Evolutionary conservation across 208 protist genomes (phyloP).

Genomic region (Trypanosoma theileri): DNA sequence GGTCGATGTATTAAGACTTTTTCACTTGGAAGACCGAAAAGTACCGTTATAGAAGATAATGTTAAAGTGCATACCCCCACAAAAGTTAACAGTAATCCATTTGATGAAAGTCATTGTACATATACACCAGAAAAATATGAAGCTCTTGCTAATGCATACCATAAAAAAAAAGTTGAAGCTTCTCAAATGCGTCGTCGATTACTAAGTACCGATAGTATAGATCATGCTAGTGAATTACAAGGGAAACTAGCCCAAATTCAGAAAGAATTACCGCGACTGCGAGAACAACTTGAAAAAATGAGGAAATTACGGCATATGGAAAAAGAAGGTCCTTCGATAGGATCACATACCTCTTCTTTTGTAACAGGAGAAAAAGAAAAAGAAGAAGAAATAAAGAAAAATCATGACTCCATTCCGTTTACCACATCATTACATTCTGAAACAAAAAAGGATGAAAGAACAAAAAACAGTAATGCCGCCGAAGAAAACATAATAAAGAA

Average conservation of each 20-base stretch:
- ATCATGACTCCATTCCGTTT: background rate
- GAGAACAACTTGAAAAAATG: slow-evolving; percentile 64
- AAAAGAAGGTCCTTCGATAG: background rate
- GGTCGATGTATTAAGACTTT: slow-evolving; percentile 79
- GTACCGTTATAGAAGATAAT: slow-evolving; percentile 4
- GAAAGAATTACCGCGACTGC: slow-evolving; percentile 50
- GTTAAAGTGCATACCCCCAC: background rate
- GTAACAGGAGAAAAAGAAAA: background rate
- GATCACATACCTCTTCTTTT: background rate
- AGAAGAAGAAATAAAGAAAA: background rate
- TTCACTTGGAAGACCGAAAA: slow-evolving; percentile 54
- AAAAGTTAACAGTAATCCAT: slow-evolving; percentile 5
- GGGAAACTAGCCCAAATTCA: slow-evolving; percentile 48
- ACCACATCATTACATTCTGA: slow-evolving; percentile 1
- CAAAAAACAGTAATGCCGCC: slow-evolving; percentile 25
- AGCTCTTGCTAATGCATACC: slow-evolving; percentile 69
- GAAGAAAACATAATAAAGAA: slow-evolving; percentile 12
- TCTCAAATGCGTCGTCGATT: slow-evolving; percentile 78
- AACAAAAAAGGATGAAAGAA: background rate
- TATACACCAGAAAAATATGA: slow-evolving; percentile 65
- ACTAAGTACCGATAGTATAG: slow-evolving; percentile 64
- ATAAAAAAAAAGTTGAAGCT: slow-evolving; percentile 85
- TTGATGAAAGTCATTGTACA: slow-evolving; percentile 11
- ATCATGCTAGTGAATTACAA: slow-evolving; percentile 65
- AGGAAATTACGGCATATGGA: slow-evolving; percentile 32